Conservation (phyloP, 164 flowering plant species). For the Magnolia changhungtana region DNA sequence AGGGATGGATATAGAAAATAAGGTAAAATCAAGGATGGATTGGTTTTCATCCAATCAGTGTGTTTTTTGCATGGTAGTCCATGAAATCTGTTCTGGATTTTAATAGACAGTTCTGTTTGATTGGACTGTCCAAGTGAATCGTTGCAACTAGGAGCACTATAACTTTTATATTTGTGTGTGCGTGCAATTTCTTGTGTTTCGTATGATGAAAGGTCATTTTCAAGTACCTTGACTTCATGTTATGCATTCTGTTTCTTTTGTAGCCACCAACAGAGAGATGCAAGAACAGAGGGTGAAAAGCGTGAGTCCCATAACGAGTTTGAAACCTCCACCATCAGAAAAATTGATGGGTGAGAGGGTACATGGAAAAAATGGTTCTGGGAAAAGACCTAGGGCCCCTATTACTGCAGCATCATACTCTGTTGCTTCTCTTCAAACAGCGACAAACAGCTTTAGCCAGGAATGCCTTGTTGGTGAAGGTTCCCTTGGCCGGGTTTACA, state of each 20-base stretch:
- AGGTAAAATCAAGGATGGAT: no score
- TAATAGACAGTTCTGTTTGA: no score
- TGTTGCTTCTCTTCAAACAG: slow-evolving; percentile 79
- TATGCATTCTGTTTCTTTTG: slow-evolving; percentile 6
- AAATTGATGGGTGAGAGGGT: slow-evolving; percentile 46
- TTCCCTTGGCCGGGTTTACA: slow-evolving; percentile 96
- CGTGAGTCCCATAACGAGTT: slow-evolving; percentile 43
- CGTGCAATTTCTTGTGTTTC: no score
- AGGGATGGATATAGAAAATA: no score
- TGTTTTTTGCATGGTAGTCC: no score
- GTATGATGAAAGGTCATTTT: neutral
- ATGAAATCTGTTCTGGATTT: no score
- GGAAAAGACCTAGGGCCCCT: slow-evolving; percentile 61
- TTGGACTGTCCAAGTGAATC: no score
- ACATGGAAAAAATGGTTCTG: slow-evolving; percentile 55
- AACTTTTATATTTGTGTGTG: no score
- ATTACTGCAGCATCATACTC: slow-evolving; percentile 81
- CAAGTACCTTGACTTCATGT: neutral
- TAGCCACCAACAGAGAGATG: slow-evolving; percentile 38
- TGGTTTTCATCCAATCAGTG: no score
- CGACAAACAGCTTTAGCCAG: slow-evolving; percentile 85
- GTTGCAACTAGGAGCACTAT: no score
- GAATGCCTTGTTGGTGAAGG: slow-evolving; percentile 93
- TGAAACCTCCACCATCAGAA: slow-evolving; percentile 75
- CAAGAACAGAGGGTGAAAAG: slow-evolving; percentile 61